Conservation (phyloP, 352 stramenopile genomes). For the Globisporangium camurandrum region DNA sequence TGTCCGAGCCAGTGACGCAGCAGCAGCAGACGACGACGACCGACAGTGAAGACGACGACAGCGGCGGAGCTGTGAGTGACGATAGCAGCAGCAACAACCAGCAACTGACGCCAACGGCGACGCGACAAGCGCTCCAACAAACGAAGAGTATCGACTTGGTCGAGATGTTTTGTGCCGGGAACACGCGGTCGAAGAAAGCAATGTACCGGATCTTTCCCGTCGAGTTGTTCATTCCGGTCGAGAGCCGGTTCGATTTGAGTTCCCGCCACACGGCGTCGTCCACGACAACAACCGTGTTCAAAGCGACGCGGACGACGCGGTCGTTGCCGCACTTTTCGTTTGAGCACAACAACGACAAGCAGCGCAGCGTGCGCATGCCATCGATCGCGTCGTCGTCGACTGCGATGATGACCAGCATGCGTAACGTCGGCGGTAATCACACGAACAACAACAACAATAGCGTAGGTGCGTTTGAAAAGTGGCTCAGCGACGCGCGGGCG, state of each 20-base stretch:
- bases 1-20: conserved; percentile 20
- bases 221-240: conserved; percentile 65
- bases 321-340: conserved; percentile 62
- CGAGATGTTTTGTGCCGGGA: conserved; percentile 77
- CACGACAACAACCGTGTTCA: no score
- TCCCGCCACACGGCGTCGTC: conserved; percentile 50
- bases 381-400: conserved; percentile 15
- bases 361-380: no score
- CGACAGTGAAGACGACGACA: conserved; percentile 6
- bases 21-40: background rate
- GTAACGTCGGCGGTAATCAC: conserved; percentile 30
- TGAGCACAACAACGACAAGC: conserved; percentile 35
- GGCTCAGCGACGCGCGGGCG: conserved; percentile 48
- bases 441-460: no score
- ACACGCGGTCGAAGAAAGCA: conserved; percentile 64
- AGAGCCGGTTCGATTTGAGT: conserved; percentile 43
- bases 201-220: conserved; percentile 79
- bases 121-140: conserved; percentile 14
- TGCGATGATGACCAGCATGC: conserved; percentile 24
- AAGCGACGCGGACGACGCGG: conserved; percentile 31
- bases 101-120: conserved; percentile 38
- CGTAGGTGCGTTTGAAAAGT: conserved; percentile 46
- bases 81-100: no score
- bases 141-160: conserved; percentile 64
- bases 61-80: conserved; percentile 13